phyloP scores from a whole-genome alignment of 192 early-diverging fungal genomes.

The Coemansia sp. region DNA sequence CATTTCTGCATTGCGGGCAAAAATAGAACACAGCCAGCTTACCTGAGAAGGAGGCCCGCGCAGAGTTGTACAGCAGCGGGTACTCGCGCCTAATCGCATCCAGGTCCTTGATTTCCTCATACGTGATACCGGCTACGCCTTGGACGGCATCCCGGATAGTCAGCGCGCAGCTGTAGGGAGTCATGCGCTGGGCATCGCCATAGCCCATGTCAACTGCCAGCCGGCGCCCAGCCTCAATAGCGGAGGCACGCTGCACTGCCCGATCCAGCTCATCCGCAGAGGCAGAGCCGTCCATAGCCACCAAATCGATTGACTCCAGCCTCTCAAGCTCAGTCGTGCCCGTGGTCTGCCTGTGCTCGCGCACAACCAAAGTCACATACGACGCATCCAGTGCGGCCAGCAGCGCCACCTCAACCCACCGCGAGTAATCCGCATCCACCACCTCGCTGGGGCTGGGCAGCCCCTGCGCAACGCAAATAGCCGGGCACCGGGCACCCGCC shows the following conservation, averaged over 20 bases:
- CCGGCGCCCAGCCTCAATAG: slow-evolving; percentile 74
- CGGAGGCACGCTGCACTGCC: slow-evolving; percentile 57
- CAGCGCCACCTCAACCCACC: slow-evolving; percentile 71
- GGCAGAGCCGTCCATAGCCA: slow-evolving; percentile 31
- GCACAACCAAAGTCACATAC: slow-evolving; percentile 79
- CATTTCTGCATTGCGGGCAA: not conserved
- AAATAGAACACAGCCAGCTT: slow-evolving; percentile 22
- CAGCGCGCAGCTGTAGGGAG: slow-evolving; percentile 69
- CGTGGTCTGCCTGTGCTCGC: slow-evolving; percentile 60
- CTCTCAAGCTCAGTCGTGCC: slow-evolving; percentile 50
- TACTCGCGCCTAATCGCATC: slow-evolving; percentile 74
- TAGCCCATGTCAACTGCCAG: slow-evolving; percentile 78
- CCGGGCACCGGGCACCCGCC: slow-evolving; percentile 60
- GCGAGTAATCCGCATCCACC: slow-evolving; percentile 60
- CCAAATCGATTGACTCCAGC: slow-evolving; percentile 62
- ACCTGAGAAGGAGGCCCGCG: slow-evolving; percentile 68
- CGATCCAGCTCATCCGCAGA: slow-evolving; percentile 17
- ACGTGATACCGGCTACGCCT: slow-evolving; percentile 53
- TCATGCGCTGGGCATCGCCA: slow-evolving; percentile 85
- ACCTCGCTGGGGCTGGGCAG: slow-evolving; percentile 31
- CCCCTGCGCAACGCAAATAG: slow-evolving; percentile 61
- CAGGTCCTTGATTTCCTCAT: slow-evolving; percentile 66
- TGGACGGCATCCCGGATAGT: slow-evolving; percentile 68
- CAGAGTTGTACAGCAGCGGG: slow-evolving; percentile 78
- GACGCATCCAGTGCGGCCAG: slow-evolving; percentile 69